A percentile compares a stretch with the other conserved stretches of the same genome.
These are phyloP conservation scores for bread wheat (Triticum aestivum) DNA, from an alignment of 176 grass and related monocot genomes.

Conservation along the genomic window IWGSC_CS_RefSeq_v2.1 NC_057799.1:488191068-488191567, in stretches of 20 bases:
- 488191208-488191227: background rate
- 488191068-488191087: conserved; percentile 71
- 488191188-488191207: background rate
- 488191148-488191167: conserved; percentile 57
- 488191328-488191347: background rate
- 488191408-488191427: conserved; percentile 17
- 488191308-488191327: background rate
- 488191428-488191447: background rate
- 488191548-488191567: conserved; percentile 71
- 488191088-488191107: conserved; percentile 66
- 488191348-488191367: background rate
- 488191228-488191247: background rate
- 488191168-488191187: conserved; percentile 4
- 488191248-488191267: background rate
- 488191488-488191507: conserved; percentile 57
- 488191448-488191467: conserved; percentile 54
- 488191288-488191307: conserved; percentile 7
- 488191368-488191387: background rate
- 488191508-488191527: conserved; percentile 59
- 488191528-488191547: conserved; percentile 63
- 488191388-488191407: background rate
- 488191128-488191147: conserved; percentile 54
- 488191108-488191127: conserved; percentile 42
- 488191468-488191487: conserved; percentile 70
- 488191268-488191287: background rate